Evolutionary conservation across 2,329 filamentous ascomycete genomes (phyloP), one percentile per base, ranked within the genome.

Genomic region (Microthyrium microscopicum): DNA sequence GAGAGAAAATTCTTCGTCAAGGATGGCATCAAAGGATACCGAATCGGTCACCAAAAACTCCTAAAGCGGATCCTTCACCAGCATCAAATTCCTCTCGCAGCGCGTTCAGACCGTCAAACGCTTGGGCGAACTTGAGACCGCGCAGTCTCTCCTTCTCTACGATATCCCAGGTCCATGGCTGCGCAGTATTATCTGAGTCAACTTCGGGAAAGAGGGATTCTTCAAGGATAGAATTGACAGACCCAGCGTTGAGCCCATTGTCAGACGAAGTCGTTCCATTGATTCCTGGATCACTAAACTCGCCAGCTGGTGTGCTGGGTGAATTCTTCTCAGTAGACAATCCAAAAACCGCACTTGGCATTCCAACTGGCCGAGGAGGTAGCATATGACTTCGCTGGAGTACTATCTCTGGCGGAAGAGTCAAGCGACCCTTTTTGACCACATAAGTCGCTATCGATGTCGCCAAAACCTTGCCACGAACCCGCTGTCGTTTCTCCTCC

Each of bases 381-480:
- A 95, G 58, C 50, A 94, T 60, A 2, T 74, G 73, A 31, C 76
- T 77, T 22, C 75, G 68, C 27, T 69, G 62, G 18, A 95, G 62
- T 5, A 87, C 63, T 29, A 79, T 64, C 43, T 84, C 77, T 0
- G 89, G 85, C 42, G 85, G 73, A 4, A 95, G 71, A 0, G 87
- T 95, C 46, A 89, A 63, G 17, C 87, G 65, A 2, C 61, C 62
- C 40, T 57, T 57, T 46, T 66, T 66, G 38, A 63, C 56, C 3
- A 65, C 62, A 40, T 66, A 66, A 31, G 61, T 55, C 1, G 62
- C 56, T 22, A 66, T 49, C 5, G 55, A 59, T n/a, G 58, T 63
- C 6, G 61, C 61, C 40, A 55, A 64, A n/a, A 66, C 52, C 8
- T 58, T 52, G 26, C 55, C 54, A 38, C 52, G 52, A 17, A 62